Evolutionary conservation across 768 basidiomycete genomes (phyloP), one percentile per base, ranked within the genome.

Genomic region (Trametes coccinea): DNA sequence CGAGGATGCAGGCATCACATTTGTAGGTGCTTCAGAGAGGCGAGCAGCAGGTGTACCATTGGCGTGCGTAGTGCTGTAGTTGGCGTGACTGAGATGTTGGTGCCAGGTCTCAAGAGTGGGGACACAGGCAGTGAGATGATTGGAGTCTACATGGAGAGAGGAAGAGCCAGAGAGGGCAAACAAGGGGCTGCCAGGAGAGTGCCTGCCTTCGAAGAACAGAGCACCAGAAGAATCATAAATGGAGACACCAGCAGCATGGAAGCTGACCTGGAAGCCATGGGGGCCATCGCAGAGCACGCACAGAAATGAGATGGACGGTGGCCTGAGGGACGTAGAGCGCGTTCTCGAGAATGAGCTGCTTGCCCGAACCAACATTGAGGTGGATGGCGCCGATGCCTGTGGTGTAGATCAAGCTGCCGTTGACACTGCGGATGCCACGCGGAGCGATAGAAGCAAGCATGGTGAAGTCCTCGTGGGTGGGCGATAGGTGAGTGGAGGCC

Each of bases 1-100:
- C 76, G 47, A 73, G 69, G 39, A 78, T 68, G 53, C 78, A 79
- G 30, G 65, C 61, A 44, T 72, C 69, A 69, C 75, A 77, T 59
- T 68, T 71, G 68, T 61, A 1, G 72, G 71, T 9, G 62, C 31
- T 37, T 57, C 30, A 37, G 68, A 61, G 22, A 70, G 59, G 53
- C 66, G 56, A 16, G 65, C 22, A 22, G 22, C 22, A 22, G 22
- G 22, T 41, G 17, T 65, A 65, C 65, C 72, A 70, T 72, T 73
- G 17, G 65, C 37, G 29, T 62, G 39, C 7, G 72, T 56, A 14
- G 63, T 30, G 11, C 49, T 43, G 41, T 66, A 63, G 55, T 72
- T 70, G 13, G 55, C 47, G 60, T 71, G 72, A 10, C 70, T 69
- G 13, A 70, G 64, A 33, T 62, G 68, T 11, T 62, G 64, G 46